Evolutionary conservation across 441 rosid species (phyloP).

Genomic region (Pelargonium australe): DNA sequence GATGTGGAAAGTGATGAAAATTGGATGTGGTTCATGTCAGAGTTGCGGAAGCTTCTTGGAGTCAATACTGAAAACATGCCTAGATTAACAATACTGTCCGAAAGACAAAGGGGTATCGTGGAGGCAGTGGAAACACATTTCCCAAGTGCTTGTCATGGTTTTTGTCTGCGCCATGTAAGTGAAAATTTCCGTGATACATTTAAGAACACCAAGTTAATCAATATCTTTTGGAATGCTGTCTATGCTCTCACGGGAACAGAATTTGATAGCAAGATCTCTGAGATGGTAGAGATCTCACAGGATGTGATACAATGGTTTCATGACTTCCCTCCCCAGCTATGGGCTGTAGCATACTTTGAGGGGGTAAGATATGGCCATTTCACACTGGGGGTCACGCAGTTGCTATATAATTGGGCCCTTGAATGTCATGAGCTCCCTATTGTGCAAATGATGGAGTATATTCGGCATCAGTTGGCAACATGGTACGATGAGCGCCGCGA

Average conservation of each 20-base stretch:
- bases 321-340: constrained; percentile 77
- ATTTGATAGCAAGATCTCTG: constrained; percentile 80
- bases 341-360: constrained; percentile 96
- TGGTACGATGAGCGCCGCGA: constrained; percentile 93
- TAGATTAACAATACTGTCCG: constrained; percentile 85
- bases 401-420: constrained; percentile 69
- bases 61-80: constrained; percentile 96
- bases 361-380: constrained; percentile 84
- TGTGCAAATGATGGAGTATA: constrained; percentile 96
- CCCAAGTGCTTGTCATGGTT: constrained; percentile 93
- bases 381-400: constrained; percentile 77
- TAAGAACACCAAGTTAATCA: constrained; percentile 78
- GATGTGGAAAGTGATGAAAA: constrained; percentile 91
- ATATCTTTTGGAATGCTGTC: constrained; percentile 93
- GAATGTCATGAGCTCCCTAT: constrained; percentile 96
- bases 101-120: constrained; percentile 73
- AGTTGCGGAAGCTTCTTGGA: constrained; percentile 84
- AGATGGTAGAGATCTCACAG: constrained; percentile 85
- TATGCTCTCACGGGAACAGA: constrained; percentile 83
- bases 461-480: constrained; percentile 85
- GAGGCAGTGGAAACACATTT: constrained; percentile 91
- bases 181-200: constrained; percentile 93
- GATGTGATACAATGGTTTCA: constrained; percentile 92
- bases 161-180: constrained; percentile 89
- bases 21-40: constrained; percentile 98